Percentiles rank a stretch among this genome's conserved stretches.
These are phyloP conservation scores for Orychophragmus violaceus DNA, from an alignment of 345 rosid species.

Conservation along the genomic window DNA sequence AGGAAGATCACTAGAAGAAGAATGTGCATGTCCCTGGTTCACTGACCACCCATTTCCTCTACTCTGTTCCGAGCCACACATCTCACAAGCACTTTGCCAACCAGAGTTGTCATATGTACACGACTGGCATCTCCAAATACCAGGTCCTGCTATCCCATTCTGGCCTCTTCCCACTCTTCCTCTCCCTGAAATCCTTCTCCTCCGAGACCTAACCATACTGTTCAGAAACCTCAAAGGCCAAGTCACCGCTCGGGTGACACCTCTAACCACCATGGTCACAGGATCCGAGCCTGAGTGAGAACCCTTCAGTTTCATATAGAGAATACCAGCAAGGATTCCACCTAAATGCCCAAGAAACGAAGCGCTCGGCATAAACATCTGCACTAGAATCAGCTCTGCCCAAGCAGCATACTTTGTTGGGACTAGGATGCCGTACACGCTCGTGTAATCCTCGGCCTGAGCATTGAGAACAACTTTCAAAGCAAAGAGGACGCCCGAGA, in stretches of 20 bases:
- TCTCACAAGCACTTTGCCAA: slow-evolving; percentile 57
- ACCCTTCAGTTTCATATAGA: slow-evolving; percentile 59
- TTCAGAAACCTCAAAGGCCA: slow-evolving; percentile 57
- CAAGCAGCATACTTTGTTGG: slow-evolving; percentile 85
- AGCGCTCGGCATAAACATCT: slow-evolving; percentile 79
- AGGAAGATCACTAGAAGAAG: slow-evolving; percentile 36
- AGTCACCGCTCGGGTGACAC: slow-evolving; percentile 35
- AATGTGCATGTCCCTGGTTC: slow-evolving; percentile 13
- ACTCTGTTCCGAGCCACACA: slow-evolving; percentile 62
- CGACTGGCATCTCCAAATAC: slow-evolving; percentile 78
- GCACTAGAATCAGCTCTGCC: slow-evolving; percentile 88
- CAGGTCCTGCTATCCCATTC: slow-evolving; percentile 34
- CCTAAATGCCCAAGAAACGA: slow-evolving; percentile 96
- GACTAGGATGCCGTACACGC: slow-evolving; percentile 62
- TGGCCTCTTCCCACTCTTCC: slow-evolving; percentile 59
- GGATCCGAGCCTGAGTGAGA: slow-evolving; percentile 54
- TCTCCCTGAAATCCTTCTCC: slow-evolving; percentile 55
- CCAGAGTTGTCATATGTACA: slow-evolving; percentile 80
- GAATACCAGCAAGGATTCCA: slow-evolving; percentile 87
- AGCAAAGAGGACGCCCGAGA: slow-evolving; percentile 91
- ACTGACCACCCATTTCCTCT: slow-evolving; percentile 32
- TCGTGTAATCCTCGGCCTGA: slow-evolving; percentile 48
- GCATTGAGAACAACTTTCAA: slow-evolving; percentile 91
- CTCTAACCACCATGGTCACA: slow-evolving; percentile 40
- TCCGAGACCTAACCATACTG: slow-evolving; percentile 32